phyloP scores from a whole-genome alignment of 768 basidiomycete genomes.

The Trametes meyenii region DNA sequence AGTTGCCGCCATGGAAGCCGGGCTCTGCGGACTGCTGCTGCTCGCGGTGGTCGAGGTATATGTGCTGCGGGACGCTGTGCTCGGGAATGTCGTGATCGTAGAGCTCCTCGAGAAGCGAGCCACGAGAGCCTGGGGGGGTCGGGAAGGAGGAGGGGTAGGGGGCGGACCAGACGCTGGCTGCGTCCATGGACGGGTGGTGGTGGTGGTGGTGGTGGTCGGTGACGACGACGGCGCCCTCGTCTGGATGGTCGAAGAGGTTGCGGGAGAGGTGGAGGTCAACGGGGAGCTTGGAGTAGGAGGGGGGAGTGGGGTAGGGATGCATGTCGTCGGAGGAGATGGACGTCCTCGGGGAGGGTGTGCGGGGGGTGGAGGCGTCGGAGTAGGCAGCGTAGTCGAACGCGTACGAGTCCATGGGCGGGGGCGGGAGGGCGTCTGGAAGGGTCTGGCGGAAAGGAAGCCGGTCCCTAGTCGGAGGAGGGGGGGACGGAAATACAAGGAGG shows the following conservation, averaged over 20 bases:
- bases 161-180: constrained; percentile 32
- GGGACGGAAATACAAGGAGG: constrained; percentile 11
- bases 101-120: constrained; percentile 70
- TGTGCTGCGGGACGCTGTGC: constrained; percentile 38
- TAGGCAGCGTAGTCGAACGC: constrained; percentile 63
- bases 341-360: constrained; percentile 69
- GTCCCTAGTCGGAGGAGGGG: constrained; percentile 19
- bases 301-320: constrained; percentile 34
- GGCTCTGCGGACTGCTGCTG: constrained; percentile 30
- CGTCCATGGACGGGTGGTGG: constrained; percentile 27
- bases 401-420: constrained; percentile 43
- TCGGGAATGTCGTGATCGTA: constrained; percentile 61
- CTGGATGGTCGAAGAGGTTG: constrained; percentile 53
- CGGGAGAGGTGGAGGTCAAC: constrained; percentile 49
- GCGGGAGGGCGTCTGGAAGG: constrained; percentile 18
- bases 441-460: constrained; percentile 24
- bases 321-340: constrained; percentile 40
- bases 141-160: constrained; percentile 40
- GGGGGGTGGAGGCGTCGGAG: constrained; percentile 70
- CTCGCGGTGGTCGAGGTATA: constrained; percentile 29
- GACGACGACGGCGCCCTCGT: constrained; percentile 42
- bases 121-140: constrained; percentile 43
- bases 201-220: constrained; percentile 38
- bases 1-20: constrained; percentile 30
- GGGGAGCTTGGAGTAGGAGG: constrained; percentile 43